phyloP scores from a whole-genome alignment of 345 rosid genomes.

The Turnera subulata region DNA sequence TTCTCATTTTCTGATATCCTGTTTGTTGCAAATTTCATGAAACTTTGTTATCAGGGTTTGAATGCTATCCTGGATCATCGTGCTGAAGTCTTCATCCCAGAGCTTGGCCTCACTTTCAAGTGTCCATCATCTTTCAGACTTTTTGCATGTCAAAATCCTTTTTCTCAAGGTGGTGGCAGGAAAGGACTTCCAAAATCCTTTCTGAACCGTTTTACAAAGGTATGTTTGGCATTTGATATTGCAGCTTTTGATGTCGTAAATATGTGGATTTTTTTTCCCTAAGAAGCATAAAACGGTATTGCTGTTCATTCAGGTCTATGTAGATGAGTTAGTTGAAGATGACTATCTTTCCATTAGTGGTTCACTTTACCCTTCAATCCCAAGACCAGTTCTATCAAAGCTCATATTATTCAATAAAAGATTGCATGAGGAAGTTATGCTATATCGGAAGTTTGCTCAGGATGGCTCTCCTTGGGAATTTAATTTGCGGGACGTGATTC shows the following conservation, averaged over 20 bases:
- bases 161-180: slow-evolving; percentile 96
- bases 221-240: slow-evolving; percentile 19
- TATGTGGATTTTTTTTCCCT: too few species aligned
- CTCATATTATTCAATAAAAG: slow-evolving; percentile 69
- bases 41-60: slow-evolving; percentile 55
- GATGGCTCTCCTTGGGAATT: slow-evolving; percentile 99
- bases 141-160: slow-evolving; percentile 97
- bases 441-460: slow-evolving; percentile 64
- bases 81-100: slow-evolving; percentile 92
- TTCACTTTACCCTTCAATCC: slow-evolving; percentile 71
- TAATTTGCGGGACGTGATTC: slow-evolving; percentile 85
- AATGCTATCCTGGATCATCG: slow-evolving; percentile 98
- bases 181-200: slow-evolving; percentile 96
- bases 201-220: slow-evolving; percentile 92
- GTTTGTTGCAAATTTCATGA: background rate
- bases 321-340: slow-evolving; percentile 81
- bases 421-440: slow-evolving; percentile 74
- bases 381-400: slow-evolving; percentile 60
- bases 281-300: too few species aligned
- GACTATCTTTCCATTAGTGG: slow-evolving; percentile 77
- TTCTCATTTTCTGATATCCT: background rate
- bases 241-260: background rate
- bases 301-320: slow-evolving; percentile 69
- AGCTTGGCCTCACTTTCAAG: slow-evolving; percentile 68
- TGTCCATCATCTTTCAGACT: slow-evolving; percentile 83